These are phyloP conservation scores for Austroboletus novae-zelandiae DNA, from an alignment of 1,284 basidiomycete genomes.

Conservation along the genomic window DNA sequence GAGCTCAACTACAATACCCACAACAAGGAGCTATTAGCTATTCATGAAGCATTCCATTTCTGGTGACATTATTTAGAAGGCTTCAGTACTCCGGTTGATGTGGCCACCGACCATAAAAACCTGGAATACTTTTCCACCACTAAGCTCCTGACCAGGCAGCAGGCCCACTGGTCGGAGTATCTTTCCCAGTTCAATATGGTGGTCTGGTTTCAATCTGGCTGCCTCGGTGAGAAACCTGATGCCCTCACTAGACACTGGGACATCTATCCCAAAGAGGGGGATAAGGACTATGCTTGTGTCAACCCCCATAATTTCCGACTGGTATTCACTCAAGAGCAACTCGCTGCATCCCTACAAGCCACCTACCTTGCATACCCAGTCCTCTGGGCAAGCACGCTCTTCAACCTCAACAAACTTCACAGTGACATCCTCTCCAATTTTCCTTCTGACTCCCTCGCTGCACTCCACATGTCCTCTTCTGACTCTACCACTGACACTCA, in stretches of 20 bases:
- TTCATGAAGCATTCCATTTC: not conserved
- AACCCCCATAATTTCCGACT: too few species aligned
- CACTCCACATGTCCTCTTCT: too few species aligned
- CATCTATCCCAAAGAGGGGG: not conserved
- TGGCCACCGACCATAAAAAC: not conserved
- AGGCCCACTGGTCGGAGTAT: not conserved
- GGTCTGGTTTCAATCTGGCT: not conserved
- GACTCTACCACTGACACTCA: conserved; percentile 14
- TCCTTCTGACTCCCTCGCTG: too few species aligned
- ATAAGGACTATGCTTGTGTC: too few species aligned
- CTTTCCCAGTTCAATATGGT: not conserved
- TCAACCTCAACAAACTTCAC: not conserved
- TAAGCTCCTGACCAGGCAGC: not conserved
- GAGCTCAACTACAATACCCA: not conserved
- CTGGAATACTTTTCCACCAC: not conserved
- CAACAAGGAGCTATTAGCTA: not conserved
- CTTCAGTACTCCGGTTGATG: not conserved
- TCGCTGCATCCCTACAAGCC: too few species aligned
- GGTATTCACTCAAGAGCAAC: too few species aligned
- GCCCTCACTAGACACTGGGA: too few species aligned
- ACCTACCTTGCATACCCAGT: too few species aligned
- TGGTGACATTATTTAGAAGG: not conserved
- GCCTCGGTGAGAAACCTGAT: not conserved
- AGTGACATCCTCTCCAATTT: too few species aligned
- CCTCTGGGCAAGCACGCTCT: too few species aligned